Conservation (phyloP, 2,329 filamentous ascomycete species). For the Madurella mycetomatis region DNA sequence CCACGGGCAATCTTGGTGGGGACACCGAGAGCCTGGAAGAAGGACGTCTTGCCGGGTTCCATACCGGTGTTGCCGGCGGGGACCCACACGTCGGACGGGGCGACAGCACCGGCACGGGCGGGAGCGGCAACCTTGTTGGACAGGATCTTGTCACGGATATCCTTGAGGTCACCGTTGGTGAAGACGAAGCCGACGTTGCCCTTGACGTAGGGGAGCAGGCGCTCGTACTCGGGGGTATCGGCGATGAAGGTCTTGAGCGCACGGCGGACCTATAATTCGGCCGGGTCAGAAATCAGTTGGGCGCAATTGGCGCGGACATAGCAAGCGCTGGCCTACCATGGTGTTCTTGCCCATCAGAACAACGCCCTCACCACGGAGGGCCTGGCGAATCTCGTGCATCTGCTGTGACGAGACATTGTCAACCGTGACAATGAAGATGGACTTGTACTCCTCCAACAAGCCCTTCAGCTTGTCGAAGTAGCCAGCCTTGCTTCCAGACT, state of each 20-base stretch:
- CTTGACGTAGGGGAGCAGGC: slow-evolving; percentile 90
- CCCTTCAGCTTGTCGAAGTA: slow-evolving; percentile 99
- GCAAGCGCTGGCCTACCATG: slow-evolving; percentile 62
- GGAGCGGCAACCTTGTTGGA: slow-evolving; percentile 96
- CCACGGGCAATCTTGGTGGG: slow-evolving; percentile 99
- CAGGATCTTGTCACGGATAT: slow-evolving; percentile 87
- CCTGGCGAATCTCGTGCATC: slow-evolving; percentile 99
- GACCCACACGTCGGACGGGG: slow-evolving; percentile 87
- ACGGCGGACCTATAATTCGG: slow-evolving; percentile 68
- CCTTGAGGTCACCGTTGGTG: slow-evolving; percentile 95
- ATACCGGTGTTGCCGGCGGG: slow-evolving; percentile 99
- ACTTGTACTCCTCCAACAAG: slow-evolving; percentile 93
- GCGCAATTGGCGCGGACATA: not conserved
- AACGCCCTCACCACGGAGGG: slow-evolving; percentile 86
- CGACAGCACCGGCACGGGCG: slow-evolving; percentile 94
- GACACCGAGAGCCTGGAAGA: slow-evolving; percentile 99
- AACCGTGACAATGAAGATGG: slow-evolving; percentile 94
- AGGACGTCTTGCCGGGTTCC: slow-evolving; percentile 99
- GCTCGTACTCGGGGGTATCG: slow-evolving; percentile 96
- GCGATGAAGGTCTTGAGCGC: slow-evolving; percentile 89
- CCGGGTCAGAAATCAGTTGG: not conserved
- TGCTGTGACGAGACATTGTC: slow-evolving; percentile 99
- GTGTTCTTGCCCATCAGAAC: slow-evolving; percentile 99
- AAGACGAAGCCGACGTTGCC: slow-evolving; percentile 99
- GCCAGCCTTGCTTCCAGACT: slow-evolving; percentile 83